Evolutionary conservation across 352 stramenopile species (phyloP).

Genomic region (Pythium phragmiticola): DNA sequence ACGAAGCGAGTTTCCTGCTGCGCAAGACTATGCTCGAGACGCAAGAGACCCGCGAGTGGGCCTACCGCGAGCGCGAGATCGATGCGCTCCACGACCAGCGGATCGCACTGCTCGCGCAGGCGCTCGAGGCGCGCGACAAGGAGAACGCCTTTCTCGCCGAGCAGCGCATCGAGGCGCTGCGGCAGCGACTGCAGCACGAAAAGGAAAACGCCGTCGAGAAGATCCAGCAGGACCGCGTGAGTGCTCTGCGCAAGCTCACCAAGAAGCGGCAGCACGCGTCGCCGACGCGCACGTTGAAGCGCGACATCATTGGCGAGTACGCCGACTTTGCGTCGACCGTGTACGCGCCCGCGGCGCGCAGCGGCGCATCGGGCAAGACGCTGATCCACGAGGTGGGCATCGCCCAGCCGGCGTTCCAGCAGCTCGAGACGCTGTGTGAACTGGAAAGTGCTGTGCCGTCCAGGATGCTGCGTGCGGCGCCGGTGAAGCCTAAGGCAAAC

Average conservation of each 20-base stretch:
- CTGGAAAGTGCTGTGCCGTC: slow-evolving; percentile 62
- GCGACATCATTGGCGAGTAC: slow-evolving; percentile 92
- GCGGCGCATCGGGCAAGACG: slow-evolving; percentile 54
- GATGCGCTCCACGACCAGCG: slow-evolving; percentile 81
- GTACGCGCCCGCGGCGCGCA: slow-evolving; percentile 77
- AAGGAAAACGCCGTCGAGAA: slow-evolving; percentile 74
- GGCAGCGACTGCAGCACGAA: slow-evolving; percentile 71
- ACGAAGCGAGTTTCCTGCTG: slow-evolving; percentile 90
- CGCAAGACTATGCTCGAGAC: slow-evolving; percentile 92
- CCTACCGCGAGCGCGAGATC: slow-evolving; percentile 88
- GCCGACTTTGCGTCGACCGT: slow-evolving; percentile 77
- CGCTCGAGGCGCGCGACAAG: slow-evolving; percentile 85
- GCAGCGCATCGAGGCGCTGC: slow-evolving; percentile 88
- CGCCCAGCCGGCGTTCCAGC: slow-evolving; percentile 44
- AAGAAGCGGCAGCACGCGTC: slow-evolving; percentile 74
- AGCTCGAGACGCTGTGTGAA: slow-evolving; percentile 55
- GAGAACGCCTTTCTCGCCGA: slow-evolving; percentile 91
- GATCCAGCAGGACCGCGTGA: slow-evolving; percentile 87
- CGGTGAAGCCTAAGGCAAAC: slow-evolving; percentile 50
- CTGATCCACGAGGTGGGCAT: slow-evolving; percentile 59
- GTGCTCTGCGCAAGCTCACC: slow-evolving; percentile 88
- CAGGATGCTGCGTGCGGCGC: slow-evolving; percentile 47
- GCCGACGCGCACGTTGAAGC: slow-evolving; percentile 35
- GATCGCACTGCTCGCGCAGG: slow-evolving; percentile 73
- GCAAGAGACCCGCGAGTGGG: slow-evolving; percentile 90